These are phyloP conservation scores for Thalassiosira mediterranea DNA, from an alignment of 352 stramenopile species.

Conservation along the genomic window DNA sequence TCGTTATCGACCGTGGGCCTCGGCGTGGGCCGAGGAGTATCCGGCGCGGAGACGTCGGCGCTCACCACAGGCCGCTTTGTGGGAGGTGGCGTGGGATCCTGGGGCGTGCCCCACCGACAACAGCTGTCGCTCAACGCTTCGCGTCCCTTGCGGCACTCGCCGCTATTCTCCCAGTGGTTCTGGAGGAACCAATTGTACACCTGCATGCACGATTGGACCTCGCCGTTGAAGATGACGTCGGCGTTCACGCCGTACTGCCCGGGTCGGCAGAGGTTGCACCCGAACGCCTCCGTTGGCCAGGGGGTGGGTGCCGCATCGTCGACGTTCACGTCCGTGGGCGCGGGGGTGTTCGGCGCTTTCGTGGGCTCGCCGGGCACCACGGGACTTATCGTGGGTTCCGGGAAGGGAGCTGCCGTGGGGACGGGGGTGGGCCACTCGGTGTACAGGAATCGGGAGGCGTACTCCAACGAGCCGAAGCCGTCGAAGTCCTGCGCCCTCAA, in stretches of 20 bases:
- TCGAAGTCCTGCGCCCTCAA: conserved; percentile 42
- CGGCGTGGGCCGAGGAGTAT: background rate
- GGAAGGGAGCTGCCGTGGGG: conserved; percentile 24
- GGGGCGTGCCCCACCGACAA: conserved; percentile 28
- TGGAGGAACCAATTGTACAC: conserved; percentile 61
- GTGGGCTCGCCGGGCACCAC: conserved; percentile 34
- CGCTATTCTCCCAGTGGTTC: conserved; percentile 42
- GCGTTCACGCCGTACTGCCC: conserved; percentile 53
- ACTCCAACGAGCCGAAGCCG: conserved; percentile 46
- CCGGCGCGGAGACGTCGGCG: background rate
- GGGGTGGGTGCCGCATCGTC: conserved; percentile 16
- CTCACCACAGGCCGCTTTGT: background rate
- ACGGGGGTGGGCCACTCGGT: conserved; percentile 44
- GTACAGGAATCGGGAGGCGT: conserved; percentile 51
- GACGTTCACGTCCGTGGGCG: conserved; percentile 2
- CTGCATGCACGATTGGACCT: conserved; percentile 41
- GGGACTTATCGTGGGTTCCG: conserved; percentile 29
- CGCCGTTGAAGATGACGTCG: conserved; percentile 49
- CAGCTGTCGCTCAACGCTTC: conserved; percentile 40
- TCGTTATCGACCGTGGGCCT: background rate
- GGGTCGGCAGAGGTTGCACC: conserved; percentile 53
- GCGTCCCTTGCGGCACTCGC: conserved; percentile 30
- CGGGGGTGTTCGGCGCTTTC: conserved; percentile 9
- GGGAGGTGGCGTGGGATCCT: background rate
- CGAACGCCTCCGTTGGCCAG: conserved; percentile 27